These are phyloP conservation scores for Cryptococcus amylolentus DNA, from an alignment of 1,284 basidiomycete species.

Conservation along the genomic window DNA sequence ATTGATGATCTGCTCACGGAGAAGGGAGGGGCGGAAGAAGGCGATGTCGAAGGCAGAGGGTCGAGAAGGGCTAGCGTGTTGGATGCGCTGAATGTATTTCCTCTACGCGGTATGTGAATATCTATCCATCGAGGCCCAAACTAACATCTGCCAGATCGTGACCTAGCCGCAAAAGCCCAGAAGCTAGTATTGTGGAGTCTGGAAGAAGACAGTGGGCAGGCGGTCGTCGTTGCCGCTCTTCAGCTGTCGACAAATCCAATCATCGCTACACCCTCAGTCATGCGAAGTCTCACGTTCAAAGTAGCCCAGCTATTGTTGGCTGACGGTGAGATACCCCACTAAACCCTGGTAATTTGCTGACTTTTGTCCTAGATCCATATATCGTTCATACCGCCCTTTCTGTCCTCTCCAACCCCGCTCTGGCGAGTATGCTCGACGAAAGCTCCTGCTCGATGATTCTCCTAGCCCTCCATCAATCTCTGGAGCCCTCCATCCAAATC, in stretches of 20 bases:
- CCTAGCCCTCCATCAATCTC: constrained; percentile 34
- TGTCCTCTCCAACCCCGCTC: constrained; percentile 33
- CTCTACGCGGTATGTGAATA: constrained; percentile 27
- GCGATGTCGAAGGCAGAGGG: background rate
- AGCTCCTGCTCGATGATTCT: constrained; percentile 36
- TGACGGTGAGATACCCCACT: constrained; percentile 21
- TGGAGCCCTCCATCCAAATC: constrained; percentile 39
- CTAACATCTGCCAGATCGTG: constrained; percentile 13
- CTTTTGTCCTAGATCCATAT: constrained; percentile 22
- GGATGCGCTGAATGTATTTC: constrained; percentile 31
- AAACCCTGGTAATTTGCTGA: background rate
- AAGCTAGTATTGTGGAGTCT: constrained; percentile 32
- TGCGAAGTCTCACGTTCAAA: constrained; percentile 28
- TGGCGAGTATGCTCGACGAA: constrained; percentile 35
- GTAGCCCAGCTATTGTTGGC: constrained; percentile 34
- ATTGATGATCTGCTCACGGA: constrained; percentile 25
- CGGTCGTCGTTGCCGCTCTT: constrained; percentile 28
- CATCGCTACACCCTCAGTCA: constrained; percentile 23
- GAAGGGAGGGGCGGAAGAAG: background rate
- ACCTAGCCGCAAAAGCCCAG: constrained; percentile 26
- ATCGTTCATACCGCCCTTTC: constrained; percentile 33
- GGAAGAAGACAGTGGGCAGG: constrained; percentile 26
- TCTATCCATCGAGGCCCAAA: background rate
- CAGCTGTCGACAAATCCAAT: constrained; percentile 26
- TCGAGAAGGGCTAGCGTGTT: constrained; percentile 21